These are phyloP conservation scores for Backusella parvicylindrica DNA, from an alignment of 192 early-diverging fungal species.

Conservation along the genomic window DNA sequence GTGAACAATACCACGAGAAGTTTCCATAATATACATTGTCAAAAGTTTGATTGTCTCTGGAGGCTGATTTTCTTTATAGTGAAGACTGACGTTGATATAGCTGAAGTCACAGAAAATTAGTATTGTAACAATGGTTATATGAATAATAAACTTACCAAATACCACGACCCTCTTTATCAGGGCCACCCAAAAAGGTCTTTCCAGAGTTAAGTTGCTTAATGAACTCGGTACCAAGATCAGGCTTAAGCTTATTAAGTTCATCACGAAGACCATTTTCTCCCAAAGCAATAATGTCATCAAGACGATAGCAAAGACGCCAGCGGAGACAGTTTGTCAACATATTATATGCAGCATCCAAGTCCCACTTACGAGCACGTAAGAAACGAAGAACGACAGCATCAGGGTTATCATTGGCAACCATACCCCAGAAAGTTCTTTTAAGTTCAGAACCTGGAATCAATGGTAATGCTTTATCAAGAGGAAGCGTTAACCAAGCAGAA, in stretches of 20 bases:
- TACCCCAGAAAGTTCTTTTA: constrained; percentile 59
- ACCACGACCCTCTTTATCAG: constrained; percentile 45
- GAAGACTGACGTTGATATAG: constrained; percentile 46
- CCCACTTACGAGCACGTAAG: constrained; percentile 88
- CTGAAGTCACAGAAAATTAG: constrained; percentile 21
- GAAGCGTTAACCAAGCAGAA: not conserved
- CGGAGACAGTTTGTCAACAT: constrained; percentile 70
- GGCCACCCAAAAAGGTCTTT: constrained; percentile 48
- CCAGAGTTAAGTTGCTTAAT: constrained; percentile 41
- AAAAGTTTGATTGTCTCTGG: constrained; percentile 63
- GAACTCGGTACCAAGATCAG: constrained; percentile 28
- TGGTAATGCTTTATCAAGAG: constrained; percentile 24
- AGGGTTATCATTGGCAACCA: constrained; percentile 61
- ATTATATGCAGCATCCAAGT: constrained; percentile 64
- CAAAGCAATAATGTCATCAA: constrained; percentile 43
- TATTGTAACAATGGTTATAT: not conserved
- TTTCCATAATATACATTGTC: constrained; percentile 74
- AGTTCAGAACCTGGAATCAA: constrained; percentile 24
- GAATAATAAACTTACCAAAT: constrained; percentile 43
- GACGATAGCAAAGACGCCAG: constrained; percentile 64
- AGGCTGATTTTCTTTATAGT: constrained; percentile 57
- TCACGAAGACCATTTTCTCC: constrained; percentile 39
- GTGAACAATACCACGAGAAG: constrained; percentile 57
- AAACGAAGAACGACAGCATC: constrained; percentile 78
- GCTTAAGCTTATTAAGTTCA: constrained; percentile 34